Base-by-base conservation (phyloP, 2,329 filamentous ascomycete species). In the Orbilia javanica region DNA sequence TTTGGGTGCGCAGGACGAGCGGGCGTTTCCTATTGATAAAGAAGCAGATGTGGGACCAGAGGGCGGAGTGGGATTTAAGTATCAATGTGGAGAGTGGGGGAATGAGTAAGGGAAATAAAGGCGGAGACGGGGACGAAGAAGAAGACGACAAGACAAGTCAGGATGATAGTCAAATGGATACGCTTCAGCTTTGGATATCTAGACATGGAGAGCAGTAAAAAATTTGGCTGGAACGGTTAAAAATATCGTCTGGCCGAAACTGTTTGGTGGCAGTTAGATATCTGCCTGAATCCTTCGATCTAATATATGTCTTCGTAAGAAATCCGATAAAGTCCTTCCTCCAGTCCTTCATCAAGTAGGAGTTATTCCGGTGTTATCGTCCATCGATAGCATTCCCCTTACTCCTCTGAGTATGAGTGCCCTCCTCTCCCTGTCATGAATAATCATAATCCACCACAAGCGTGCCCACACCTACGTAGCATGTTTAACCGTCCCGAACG, bases 401-500 rank as follows among this genome's bases (percentile, higher is more conserved):
- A n/a, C n/a, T n/a, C n/a, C n/a, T n/a, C n/a, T n/a, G n/a, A n/a
- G n/a, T n/a, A n/a, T n/a, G n/a, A n/a, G n/a, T n/a, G n/a, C n/a
- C n/a, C n/a, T n/a, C n/a, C n/a, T n/a, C n/a, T n/a, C n/a, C n/a
- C n/a, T n/a, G n/a, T n/a, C n/a, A n/a, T n/a, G n/a, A n/a, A n/a
- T n/a, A n/a, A n/a, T n/a, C n/a, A 11, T n/a, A 53, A 62, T 8
- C 4, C 25, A 36, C 29, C 3, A 10, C 29, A 5, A 22, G 15
- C 18, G 0, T 1, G 13, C 11, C 15, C 15, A 5, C 27, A n/a
- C 52, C 1, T 55, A 77, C 20, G 72, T 79, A 31, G 85, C 84
- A 83, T 97, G 94, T 85, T 96, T 97, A 82, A 94, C 94, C 66
- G 90, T 90, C 73, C 93, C 93, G 82, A 98, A 92, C 31, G 92